A percentile compares a stretch with the other conserved stretches of the same genome.
Evolutionary conservation across 2,329 filamentous ascomycete species (phyloP).

Genomic region (Aureobasidium sp.): DNA sequence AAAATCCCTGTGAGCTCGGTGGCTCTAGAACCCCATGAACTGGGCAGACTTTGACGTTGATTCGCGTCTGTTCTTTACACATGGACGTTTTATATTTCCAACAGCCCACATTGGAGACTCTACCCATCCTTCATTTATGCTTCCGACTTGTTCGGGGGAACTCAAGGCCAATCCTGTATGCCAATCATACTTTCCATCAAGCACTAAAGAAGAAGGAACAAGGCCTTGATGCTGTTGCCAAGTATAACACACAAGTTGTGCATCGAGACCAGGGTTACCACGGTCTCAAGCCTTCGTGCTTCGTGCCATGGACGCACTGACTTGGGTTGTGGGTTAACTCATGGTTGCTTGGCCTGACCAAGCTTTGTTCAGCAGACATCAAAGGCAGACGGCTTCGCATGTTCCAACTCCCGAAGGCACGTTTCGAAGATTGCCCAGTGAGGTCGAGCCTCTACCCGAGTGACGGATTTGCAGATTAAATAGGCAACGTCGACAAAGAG

Average conservation of each 20-base stretch:
- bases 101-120: too few relatives aligned
- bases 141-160: not conserved
- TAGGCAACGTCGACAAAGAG: not conserved
- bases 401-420: not conserved
- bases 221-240: not conserved
- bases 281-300: not conserved
- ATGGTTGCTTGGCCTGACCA: not conserved
- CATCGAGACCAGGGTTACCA: not conserved
- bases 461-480: too few relatives aligned
- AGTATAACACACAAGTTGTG: not conserved
- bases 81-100: not conserved
- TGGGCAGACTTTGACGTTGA: not conserved
- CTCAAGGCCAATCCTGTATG: not conserved
- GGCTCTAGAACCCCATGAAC: too few relatives aligned
- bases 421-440: not conserved
- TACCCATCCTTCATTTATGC: not conserved
- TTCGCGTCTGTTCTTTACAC: not conserved
- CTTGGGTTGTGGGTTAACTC: not conserved
- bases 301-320: not conserved
- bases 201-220: not conserved
- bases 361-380: not conserved
- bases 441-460: not conserved
- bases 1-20: too few relatives aligned
- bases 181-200: not conserved
- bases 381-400: not conserved